Evolutionary conservation across 306 rosid species (phyloP).

Genomic region (Ormosia semicastrata): DNA sequence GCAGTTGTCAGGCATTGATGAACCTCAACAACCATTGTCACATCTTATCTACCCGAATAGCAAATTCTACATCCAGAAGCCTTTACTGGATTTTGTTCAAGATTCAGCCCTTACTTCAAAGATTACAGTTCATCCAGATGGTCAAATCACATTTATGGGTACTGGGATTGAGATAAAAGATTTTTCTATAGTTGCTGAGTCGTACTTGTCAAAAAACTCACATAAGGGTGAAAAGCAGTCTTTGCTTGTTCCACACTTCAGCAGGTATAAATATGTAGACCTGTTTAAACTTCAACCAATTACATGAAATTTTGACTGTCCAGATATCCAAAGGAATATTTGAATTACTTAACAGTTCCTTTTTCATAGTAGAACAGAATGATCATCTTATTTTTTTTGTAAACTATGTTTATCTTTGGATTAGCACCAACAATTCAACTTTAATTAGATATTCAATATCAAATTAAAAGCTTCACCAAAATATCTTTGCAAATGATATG

Average conservation of each 20-base stretch:
- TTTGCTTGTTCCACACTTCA: slow-evolving; percentile 70
- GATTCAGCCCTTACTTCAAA: slow-evolving; percentile 60
- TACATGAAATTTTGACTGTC: slow-evolving; percentile 7
- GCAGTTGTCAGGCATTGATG: slow-evolving; percentile 43
- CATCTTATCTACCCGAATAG: slow-evolving; percentile 45
- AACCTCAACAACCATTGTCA: slow-evolving; percentile 33
- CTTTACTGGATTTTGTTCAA: slow-evolving; percentile 60
- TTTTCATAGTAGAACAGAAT: slow-evolving; percentile 8
- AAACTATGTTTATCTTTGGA: not conserved
- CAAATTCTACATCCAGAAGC: slow-evolving; percentile 44
- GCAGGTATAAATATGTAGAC: slow-evolving; percentile 48
- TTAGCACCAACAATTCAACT: not conserved
- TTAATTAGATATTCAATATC: slow-evolving; percentile 3
- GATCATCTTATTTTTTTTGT: not conserved
- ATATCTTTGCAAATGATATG: not conserved
- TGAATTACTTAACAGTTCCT: not conserved
- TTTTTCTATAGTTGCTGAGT: slow-evolving; percentile 71
- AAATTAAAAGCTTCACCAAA: not conserved
- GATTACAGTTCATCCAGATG: slow-evolving; percentile 66
- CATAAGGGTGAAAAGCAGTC: slow-evolving; percentile 43
- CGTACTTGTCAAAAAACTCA: slow-evolving; percentile 45
- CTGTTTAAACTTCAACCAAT: not conserved
- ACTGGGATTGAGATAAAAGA: slow-evolving; percentile 67
- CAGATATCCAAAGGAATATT: not conserved
- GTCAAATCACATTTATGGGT: slow-evolving; percentile 61